Base-by-base conservation (phyloP, 768 basidiomycete genomes). In the Cystobasidium onofrii region DNA sequence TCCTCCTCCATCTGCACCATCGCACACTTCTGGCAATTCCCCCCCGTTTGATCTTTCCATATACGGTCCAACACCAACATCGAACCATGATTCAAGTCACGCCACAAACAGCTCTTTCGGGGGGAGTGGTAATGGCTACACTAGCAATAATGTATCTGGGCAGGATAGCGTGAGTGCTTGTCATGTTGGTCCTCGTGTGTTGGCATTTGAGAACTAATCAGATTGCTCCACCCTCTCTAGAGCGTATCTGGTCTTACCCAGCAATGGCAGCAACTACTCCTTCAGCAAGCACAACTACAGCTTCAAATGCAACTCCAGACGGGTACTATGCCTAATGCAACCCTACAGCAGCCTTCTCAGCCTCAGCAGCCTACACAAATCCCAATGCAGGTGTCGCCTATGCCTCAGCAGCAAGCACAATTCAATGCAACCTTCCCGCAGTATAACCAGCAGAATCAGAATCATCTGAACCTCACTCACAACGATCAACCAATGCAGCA, bases 31-130 rank as follows among this genome's bases (percentile, higher is more conserved):
- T 13, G 41, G 20, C 29, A 60, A 60, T 36, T 71, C 69, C 23
- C 69, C 69, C 33, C 69, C 69, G 50, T 71, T 71, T 54, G 69
- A 71, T 60, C 23, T 55, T 20, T 71, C 69, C 52, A 71, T 71
- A n/a, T 71, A 71, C 55, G 54, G 44, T 12, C 63, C 27, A 13
- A 33, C 64, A 34, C 64, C 69, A 64, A 36, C 39, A 46, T 64
- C 63, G 63, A 46, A 64, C 63, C 63, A 64, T 29, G 57, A 60
- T 29, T 34, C 57, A 29, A 27, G 33, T 6, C 17, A 60, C 57
- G 33, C 25, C 33, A 60, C 57, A 12, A 60, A 60, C 57, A 60
- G 27, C 23, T 12, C 29, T 27, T 34, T 29, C 57, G 15, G 23
- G 27, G 57, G 23, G 4, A 34, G 13, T 60, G 25, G 6, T 17